Evolutionary conservation across 345 rosid species (phyloP), one percentile per base, ranked within the genome.

Genomic region (Acer yangbiense): DNA sequence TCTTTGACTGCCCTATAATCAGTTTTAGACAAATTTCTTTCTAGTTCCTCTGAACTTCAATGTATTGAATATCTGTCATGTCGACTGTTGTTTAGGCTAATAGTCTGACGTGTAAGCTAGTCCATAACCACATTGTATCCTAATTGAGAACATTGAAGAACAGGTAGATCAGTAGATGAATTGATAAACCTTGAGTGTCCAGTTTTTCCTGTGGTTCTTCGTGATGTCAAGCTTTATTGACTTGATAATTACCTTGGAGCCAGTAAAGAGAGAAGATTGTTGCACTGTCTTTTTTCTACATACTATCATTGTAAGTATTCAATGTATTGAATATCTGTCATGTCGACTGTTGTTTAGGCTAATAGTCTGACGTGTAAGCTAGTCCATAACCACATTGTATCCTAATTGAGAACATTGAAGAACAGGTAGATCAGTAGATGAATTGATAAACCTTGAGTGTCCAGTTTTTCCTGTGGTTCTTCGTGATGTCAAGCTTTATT

Each of bases 171-270:
- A 73, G 1, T 9, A 46, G 44, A 25, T 9, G 35, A 73, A 62
- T 43, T 46, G 29, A 62, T 62, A 32, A 62, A 73, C 54, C 41
- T 1, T 16, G n/a, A 21, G 16, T 61, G 35, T 17, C 16, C 12
- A 25, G 23, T 63, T 6, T 74, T 50, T 68, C 46, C 46, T 65
- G 25, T 46, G 21, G n/a, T 55, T 69, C 61, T 55, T 25, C 13
- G 21, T 55, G 54, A 61, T 69, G 68, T 12, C 63, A 70, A 62
- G 11, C 21, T 27, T 23, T 18, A 32, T 32, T 32, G 75, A 50
- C 8, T 17, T 74, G 60, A 63, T 74, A 18, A n/a, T 11, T 44
- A 55, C 65, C 27, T 44, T 62, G 76, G 58, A 72, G 76, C 20
- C 12, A 60, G 35, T 32, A 2, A 39, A 32, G 20, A 67, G n/a